Conservation (phyloP, 2,329 filamentous ascomycete genomes). For the Aspergillus floridensis region DNA sequence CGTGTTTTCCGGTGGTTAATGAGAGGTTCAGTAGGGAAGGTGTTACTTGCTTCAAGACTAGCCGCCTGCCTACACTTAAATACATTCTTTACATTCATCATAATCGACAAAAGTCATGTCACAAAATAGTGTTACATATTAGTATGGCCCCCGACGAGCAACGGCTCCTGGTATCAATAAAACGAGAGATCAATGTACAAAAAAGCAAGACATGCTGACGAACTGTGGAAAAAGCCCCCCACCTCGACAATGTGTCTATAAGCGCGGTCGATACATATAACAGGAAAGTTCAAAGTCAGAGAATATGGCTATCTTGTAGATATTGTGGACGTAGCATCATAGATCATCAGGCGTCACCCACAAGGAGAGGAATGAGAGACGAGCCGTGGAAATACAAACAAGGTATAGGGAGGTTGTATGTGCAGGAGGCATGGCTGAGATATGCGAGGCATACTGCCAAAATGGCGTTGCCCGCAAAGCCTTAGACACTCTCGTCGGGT, state of each 20-base stretch:
- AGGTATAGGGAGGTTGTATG: neutral
- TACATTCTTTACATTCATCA: neutral
- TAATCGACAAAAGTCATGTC: neutral
- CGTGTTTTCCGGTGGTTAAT: too few relatives aligned
- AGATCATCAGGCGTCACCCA: constrained; percentile 2
- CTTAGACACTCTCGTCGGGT: constrained; percentile 8
- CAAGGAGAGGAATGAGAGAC: neutral
- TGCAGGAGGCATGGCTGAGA: neutral
- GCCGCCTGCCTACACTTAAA: neutral
- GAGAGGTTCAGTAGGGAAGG: neutral
- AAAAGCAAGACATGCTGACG: neutral
- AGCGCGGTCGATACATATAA: neutral
- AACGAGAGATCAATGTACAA: neutral
- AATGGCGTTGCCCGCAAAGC: neutral
- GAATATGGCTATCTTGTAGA: neutral
- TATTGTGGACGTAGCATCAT: constrained; percentile 4
- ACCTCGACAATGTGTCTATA: neutral
- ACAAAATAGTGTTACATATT: neutral
- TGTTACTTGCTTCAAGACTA: neutral
- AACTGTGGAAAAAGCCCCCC: neutral
- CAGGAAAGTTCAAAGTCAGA: neutral
- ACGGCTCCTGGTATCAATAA: neutral
- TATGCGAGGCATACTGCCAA: neutral
- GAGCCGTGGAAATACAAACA: neutral
- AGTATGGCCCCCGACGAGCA: neutral